Conservation (phyloP, 108 stramenopile genomes). For the Nitzschia sp. region DNA sequence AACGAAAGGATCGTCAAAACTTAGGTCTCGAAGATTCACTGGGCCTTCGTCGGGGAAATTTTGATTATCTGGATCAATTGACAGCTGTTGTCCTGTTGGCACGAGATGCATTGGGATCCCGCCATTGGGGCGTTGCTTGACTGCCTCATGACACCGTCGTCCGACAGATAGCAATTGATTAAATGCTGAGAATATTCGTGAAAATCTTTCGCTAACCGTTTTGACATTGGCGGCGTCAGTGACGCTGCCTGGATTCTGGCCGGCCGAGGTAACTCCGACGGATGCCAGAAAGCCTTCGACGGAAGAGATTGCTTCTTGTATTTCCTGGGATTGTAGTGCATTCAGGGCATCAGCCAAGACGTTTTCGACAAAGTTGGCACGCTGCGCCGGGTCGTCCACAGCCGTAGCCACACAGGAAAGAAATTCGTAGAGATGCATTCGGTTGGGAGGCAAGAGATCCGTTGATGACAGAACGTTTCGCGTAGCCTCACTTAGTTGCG, state of each 20-base stretch:
- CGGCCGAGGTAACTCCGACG: conserved; percentile 68
- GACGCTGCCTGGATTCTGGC: conserved; percentile 56
- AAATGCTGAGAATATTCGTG: conserved; percentile 67
- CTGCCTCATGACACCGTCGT: conserved; percentile 86
- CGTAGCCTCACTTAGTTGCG: conserved; percentile 74
- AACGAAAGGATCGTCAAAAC: conserved; percentile 83
- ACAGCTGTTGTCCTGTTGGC: conserved; percentile 4
- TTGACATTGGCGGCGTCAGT: conserved; percentile 71
- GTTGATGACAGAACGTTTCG: conserved; percentile 55
- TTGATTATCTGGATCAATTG: conserved; percentile 16
- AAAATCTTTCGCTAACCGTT: conserved; percentile 50
- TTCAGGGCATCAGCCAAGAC: conserved; percentile 73
- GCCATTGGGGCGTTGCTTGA: conserved; percentile 62
- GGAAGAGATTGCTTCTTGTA: conserved; percentile 55
- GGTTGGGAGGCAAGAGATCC: conserved; percentile 68
- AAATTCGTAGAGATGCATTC: conserved; percentile 90
- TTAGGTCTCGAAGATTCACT: conserved; percentile 75
- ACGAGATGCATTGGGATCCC: conserved; percentile 31
- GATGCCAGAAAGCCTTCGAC: conserved; percentile 57
- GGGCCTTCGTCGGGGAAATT: conserved; percentile 84
- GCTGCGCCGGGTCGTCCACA: conserved; percentile 71
- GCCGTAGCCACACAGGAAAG: conserved; percentile 83
- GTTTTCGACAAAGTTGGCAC: conserved; percentile 77
- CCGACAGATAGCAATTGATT: conserved; percentile 88
- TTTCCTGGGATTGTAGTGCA: conserved; percentile 49